These are phyloP conservation scores for Calocybe indica DNA, from an alignment of 768 basidiomycete species.

Conservation along the genomic window DNA sequence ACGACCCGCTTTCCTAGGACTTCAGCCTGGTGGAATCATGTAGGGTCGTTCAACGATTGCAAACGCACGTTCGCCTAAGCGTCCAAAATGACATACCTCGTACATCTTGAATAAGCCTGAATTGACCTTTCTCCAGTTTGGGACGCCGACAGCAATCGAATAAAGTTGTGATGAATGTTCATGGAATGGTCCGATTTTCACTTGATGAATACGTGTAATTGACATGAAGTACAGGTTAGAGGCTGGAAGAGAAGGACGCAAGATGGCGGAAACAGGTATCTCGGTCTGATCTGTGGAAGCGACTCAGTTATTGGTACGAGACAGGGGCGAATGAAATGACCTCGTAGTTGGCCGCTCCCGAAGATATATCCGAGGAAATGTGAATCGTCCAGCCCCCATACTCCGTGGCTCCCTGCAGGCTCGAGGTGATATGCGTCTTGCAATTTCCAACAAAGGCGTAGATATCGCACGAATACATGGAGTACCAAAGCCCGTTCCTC, in stretches of 20 bases:
- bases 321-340: constrained; percentile 22
- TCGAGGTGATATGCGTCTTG: constrained; percentile 90
- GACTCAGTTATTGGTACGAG: constrained; percentile 1
- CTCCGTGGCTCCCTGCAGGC: constrained; percentile 95
- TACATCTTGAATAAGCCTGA: constrained; percentile 95
- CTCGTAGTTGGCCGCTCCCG: constrained; percentile 85
- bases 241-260: constrained; percentile 49
- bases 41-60: constrained; percentile 2
- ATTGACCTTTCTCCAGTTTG: constrained; percentile 89
- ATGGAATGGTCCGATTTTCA: constrained; percentile 85
- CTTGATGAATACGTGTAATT: constrained; percentile 70
- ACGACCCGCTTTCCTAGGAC: constrained; percentile 94
- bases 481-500: constrained; percentile 60
- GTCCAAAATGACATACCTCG: constrained; percentile 43
- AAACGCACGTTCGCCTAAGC: neutral
- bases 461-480: constrained; percentile 71
- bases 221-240: constrained; percentile 81
- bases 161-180: constrained; percentile 90
- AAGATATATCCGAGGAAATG: constrained; percentile 86
- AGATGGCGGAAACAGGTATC: constrained; percentile 59
- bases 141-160: constrained; percentile 82
- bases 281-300: constrained; percentile 47
- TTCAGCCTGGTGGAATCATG: constrained; percentile 54
- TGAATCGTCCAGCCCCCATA: constrained; percentile 96
- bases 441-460: constrained; percentile 76